phyloP scores from a whole-genome alignment of 371 early-diverging fungal genomes.

The Batkoa obscura region DNA sequence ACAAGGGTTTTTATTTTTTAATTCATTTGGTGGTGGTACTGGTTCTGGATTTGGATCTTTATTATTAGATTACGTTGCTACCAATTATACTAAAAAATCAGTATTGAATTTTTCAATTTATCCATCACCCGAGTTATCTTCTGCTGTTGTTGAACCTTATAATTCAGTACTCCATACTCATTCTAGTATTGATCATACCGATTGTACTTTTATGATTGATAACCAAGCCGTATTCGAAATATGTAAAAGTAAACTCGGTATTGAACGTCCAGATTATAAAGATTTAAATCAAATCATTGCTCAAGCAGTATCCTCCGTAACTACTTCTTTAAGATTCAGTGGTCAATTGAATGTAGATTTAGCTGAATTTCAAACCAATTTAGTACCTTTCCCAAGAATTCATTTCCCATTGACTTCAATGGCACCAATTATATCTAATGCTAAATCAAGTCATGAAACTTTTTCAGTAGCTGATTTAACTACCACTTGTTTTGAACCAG shows the following conservation, averaged over 20 bases:
- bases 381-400: conserved; percentile 94
- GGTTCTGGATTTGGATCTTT: conserved; percentile 98
- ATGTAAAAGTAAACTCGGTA: conserved; percentile 95
- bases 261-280: conserved; percentile 92
- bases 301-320: conserved; percentile 99
- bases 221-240: conserved; percentile 99
- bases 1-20: conserved; percentile 94
- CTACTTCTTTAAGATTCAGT: conserved; percentile 96
- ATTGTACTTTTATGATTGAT: conserved; percentile 98
- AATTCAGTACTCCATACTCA: conserved; percentile 98
- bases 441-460: conserved; percentile 85
- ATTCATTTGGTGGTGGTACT: conserved; percentile 98
- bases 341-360: conserved; percentile 93
- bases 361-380: conserved; percentile 94
- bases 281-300: conserved; percentile 98
- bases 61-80: conserved; percentile 90
- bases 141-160: conserved; percentile 97
- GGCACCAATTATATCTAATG: conserved; percentile 78
- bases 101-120: conserved; percentile 98
- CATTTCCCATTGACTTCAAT: conserved; percentile 96
- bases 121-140: conserved; percentile 97
- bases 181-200: conserved; percentile 95
- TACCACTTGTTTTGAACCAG: conserved; percentile 80
- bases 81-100: conserved; percentile 97
- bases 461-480: conserved; percentile 80